Base-by-base conservation (phyloP, 108 stramenopile genomes). In the Pseudonitzschia multistriata region DNA sequence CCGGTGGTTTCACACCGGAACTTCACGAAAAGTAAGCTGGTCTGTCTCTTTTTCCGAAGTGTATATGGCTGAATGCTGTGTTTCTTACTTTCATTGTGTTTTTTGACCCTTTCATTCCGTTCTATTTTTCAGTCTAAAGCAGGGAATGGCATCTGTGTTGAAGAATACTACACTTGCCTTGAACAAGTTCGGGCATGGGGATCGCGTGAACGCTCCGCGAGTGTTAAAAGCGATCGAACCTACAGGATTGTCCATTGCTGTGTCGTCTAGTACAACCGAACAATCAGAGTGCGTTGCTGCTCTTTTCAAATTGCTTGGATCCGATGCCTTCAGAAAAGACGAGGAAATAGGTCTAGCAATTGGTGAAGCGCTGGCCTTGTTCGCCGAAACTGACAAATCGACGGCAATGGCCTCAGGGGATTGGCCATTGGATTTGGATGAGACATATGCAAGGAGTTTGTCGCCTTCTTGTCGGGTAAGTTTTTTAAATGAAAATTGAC, bases 341-440 rank as follows among this genome's bases (percentile, higher is more conserved):
- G 86, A 88, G 33, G 89, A 91, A 67, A 70, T 91, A n/a, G 77
- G 84, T 33, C 67, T 93, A 3, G 59, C 53, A 8, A 83, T 84
- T 24, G 92, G 92, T 8, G 92, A 93, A 79, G 92, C 92, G 45
- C 64, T 93, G 21, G 86, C 80, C 5, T 47, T 45, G 30, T 91
- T 86, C 54, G 70, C 85, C 25, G 85, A 86, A 75, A 80, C 76
- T n/a, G 67, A 65, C 66, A 49, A 35, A 42, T 74, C 65, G 24
- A 49, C 62, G n/a, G 28, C 35, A 10, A 40, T 21, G 1, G 49
- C 21, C 0, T 24, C 69, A 45, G 59, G 70, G 54, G 70, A 66
- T 21, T 82, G 85, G 72, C 81, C 84, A 45, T 66, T 76, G n/a
- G 75, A 82, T 21, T 68, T 72, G 55, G 48, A 77, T 47, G 85